Conservation (phyloP, 352 stramenopile genomes). For the Nannochloropsis limnetica region DNA sequence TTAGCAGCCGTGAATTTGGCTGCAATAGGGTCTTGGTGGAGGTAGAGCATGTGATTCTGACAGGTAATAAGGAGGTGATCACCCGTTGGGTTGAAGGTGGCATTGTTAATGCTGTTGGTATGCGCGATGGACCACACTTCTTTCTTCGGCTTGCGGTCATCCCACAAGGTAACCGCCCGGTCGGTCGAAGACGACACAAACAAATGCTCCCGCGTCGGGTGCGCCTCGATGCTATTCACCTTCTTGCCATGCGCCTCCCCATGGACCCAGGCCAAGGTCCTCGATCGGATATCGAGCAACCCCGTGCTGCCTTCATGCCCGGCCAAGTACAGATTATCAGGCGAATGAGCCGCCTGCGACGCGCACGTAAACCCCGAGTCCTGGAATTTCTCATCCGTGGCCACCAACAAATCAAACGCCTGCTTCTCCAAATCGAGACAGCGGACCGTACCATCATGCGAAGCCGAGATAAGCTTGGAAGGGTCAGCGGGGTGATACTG, state of each 20-base stretch:
- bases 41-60: slow-evolving; percentile 33
- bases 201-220: slow-evolving; percentile 25
- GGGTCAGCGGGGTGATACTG: not conserved
- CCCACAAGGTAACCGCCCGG: not conserved
- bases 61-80: slow-evolving; percentile 3
- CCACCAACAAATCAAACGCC: slow-evolving; percentile 6
- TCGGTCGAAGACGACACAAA: slow-evolving; percentile 28
- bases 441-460: not conserved
- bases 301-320: not conserved
- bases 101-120: slow-evolving; percentile 23
- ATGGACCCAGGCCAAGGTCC: not conserved
- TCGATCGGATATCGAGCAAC: not conserved
- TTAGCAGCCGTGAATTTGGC: not conserved
- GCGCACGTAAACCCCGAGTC: slow-evolving; percentile 29
- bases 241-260: slow-evolving; percentile 17
- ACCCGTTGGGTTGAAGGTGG: slow-evolving; percentile 15
- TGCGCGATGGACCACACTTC: not conserved
- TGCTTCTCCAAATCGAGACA: slow-evolving; percentile 2
- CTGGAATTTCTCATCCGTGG: slow-evolving; percentile 19
- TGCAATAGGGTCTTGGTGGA: not conserved
- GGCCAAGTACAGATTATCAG: slow-evolving; percentile 8
- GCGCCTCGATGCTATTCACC: slow-evolving; percentile 26
- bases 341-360: not conserved
- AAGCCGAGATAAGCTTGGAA: not conserved
- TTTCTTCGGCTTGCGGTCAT: slow-evolving; percentile 32